Evolutionary conservation across 768 basidiomycete genomes (phyloP).

Genomic region (Russula sp.): DNA sequence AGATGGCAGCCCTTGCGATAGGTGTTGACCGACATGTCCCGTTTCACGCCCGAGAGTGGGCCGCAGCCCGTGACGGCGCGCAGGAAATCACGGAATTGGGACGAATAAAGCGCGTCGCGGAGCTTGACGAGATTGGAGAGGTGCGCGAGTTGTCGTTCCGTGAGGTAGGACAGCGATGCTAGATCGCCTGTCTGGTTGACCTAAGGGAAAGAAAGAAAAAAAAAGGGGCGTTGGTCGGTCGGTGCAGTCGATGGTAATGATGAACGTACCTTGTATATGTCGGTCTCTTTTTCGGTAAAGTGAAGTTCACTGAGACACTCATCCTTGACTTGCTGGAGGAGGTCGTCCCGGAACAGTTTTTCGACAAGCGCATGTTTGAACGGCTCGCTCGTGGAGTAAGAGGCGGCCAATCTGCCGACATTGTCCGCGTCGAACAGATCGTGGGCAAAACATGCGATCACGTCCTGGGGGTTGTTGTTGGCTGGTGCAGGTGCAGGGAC

Average conservation of each 20-base stretch:
- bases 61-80: conserved; percentile 88
- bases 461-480: conserved; percentile 23
- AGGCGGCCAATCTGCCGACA: conserved; percentile 45
- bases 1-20: conserved; percentile 91
- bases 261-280: conserved; percentile 82
- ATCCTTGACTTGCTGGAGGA: conserved; percentile 74
- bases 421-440: conserved; percentile 51
- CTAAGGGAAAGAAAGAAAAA: conserved; percentile 34
- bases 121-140: conserved; percentile 76
- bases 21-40: conserved; percentile 92
- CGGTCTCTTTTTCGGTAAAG: conserved; percentile 93
- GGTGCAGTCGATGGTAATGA: background rate
- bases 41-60: conserved; percentile 82
- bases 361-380: conserved; percentile 81
- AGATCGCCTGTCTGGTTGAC: conserved; percentile 97
- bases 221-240: background rate
- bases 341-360: conserved; percentile 75
- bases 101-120: conserved; percentile 87
- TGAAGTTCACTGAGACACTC: conserved; percentile 73
- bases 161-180: conserved; percentile 84
- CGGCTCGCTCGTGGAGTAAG: conserved; percentile 55
- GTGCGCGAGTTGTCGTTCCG: conserved; percentile 64
- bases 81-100: conserved; percentile 73
- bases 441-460: conserved; percentile 38
- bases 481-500: background rate